These are phyloP conservation scores for Mortierella antarctica DNA, from an alignment of 192 early-diverging fungal genomes.

Conservation along the genomic window DNA sequence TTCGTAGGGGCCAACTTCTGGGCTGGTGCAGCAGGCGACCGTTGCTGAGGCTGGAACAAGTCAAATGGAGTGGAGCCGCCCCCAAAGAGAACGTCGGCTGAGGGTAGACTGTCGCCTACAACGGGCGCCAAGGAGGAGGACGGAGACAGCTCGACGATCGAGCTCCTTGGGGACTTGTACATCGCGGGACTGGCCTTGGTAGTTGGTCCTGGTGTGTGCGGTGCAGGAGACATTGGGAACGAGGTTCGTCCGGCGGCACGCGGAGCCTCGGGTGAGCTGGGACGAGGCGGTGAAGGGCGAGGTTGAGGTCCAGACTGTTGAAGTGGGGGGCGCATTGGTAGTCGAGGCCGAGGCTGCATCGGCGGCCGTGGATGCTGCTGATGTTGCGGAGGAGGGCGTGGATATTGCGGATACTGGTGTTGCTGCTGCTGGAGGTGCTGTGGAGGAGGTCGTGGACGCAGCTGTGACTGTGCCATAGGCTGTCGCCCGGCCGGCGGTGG, in stretches of 20 bases:
- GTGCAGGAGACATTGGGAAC: no score
- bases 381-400: background rate
- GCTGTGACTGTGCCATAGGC: background rate
- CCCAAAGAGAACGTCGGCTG: slow-evolving; percentile 37
- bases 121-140: background rate
- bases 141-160: background rate
- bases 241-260: no score
- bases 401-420: background rate
- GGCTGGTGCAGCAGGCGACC: background rate
- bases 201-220: no score
- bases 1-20: background rate
- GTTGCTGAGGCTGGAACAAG: slow-evolving; percentile 8
- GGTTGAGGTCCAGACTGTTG: background rate
- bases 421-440: slow-evolving; percentile 14
- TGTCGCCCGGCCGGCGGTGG: background rate
- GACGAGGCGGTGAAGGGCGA: background rate
- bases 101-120: slow-evolving; percentile 10
- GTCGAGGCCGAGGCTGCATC: slow-evolving; percentile 1
- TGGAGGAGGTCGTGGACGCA: background rate
- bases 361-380: slow-evolving; percentile 3
- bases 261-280: background rate
- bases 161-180: background rate
- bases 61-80: slow-evolving; percentile 1
- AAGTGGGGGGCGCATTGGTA: background rate
- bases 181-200: no score